Base-by-base conservation (phyloP, 768 basidiomycete species). In the Lentinula boryana region DNA sequence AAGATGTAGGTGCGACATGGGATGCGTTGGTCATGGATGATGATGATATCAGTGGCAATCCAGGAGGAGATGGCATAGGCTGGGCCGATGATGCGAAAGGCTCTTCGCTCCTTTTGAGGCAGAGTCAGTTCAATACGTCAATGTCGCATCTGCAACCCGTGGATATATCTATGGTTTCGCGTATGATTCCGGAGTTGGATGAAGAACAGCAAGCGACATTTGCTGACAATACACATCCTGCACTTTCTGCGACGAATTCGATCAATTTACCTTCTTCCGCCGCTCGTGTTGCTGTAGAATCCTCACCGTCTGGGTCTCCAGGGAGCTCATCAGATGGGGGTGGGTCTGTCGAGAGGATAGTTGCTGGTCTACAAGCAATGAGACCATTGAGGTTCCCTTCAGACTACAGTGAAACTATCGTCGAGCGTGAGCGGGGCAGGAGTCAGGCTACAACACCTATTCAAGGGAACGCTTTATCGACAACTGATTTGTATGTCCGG, bases 1-100 rank as follows among this genome's bases (percentile, higher is more conserved):
- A 80, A 10, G 80, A 84, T 52, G 75, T 86, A 1, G 79, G 81
- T 27, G 76, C 75, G 3, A 75, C 74, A 12, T 86, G 86, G 83
- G 83, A 86, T 54, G 75, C 74, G 9, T 69, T 83, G 13, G 75
- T 79, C 5, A 66, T 65, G 27, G 75, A 61, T 7, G 69, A 68
- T 32, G 71, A 73, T 5, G 33, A 57, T n/a, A 12, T 16, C 21
- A 36, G 36, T 16, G 57, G 12, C 32, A 32, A 7, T 18, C 41
- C 40, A 15, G 36, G 12, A 21, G 74, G 71, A 9, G 74, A 84
- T 61, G 81, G 75, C 23, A 71, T 86, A n/a, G 74, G 72, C 10
- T 86, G 85, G 85, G 79, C 80, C 13, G 73, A 74, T 5, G 80
- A 83, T 52, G 78, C 75, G 2, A 75, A 79, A 53, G 75, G 71